phyloP scores from a whole-genome alignment of 805 yeast species.

The Metschnikowia chrysomelidarum region DNA sequence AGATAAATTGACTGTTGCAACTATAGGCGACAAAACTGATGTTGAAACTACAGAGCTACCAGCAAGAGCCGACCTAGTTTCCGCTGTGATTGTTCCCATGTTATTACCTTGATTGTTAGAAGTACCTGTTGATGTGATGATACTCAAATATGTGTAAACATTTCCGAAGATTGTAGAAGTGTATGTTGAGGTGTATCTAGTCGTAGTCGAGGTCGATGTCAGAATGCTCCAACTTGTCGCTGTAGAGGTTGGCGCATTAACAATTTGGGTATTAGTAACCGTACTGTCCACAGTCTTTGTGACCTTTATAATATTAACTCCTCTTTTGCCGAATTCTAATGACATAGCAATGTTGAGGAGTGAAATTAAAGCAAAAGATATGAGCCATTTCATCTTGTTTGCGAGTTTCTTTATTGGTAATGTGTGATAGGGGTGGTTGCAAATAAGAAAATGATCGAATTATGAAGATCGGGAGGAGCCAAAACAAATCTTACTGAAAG shows the following conservation, averaged over 20 bases:
- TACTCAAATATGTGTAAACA: constrained; percentile 31
- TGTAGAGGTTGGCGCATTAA: constrained; percentile 30
- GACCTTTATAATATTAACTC: constrained; percentile 29
- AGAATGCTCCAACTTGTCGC: constrained; percentile 27
- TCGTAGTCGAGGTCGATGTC: constrained; percentile 37
- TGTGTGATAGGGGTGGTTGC: constrained; percentile 16
- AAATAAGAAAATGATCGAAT: too few relatives aligned
- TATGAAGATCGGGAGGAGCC: too few relatives aligned
- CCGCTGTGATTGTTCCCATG: too few relatives aligned
- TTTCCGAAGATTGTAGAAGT: constrained; percentile 42
- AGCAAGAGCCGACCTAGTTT: too few relatives aligned
- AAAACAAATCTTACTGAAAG: too few relatives aligned
- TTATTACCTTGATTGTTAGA: neutral
- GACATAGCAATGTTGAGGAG: neutral
- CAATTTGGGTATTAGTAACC: constrained; percentile 33
- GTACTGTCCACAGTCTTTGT: constrained; percentile 35
- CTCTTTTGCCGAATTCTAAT: constrained; percentile 15
- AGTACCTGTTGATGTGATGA: constrained; percentile 6
- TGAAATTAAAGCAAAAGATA: neutral
- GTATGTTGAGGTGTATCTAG: constrained; percentile 43
- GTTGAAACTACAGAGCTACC: too few relatives aligned
- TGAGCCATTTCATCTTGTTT: too few relatives aligned
- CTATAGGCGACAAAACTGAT: too few relatives aligned
- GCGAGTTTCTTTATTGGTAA: too few relatives aligned
- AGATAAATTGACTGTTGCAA: too few relatives aligned